A percentile compares a stretch with the other conserved stretches of the same genome.
These are phyloP conservation scores for Eragrostis curvula DNA, from an alignment of 176 grass and related monocot species.

Conservation along the genomic window DNA sequence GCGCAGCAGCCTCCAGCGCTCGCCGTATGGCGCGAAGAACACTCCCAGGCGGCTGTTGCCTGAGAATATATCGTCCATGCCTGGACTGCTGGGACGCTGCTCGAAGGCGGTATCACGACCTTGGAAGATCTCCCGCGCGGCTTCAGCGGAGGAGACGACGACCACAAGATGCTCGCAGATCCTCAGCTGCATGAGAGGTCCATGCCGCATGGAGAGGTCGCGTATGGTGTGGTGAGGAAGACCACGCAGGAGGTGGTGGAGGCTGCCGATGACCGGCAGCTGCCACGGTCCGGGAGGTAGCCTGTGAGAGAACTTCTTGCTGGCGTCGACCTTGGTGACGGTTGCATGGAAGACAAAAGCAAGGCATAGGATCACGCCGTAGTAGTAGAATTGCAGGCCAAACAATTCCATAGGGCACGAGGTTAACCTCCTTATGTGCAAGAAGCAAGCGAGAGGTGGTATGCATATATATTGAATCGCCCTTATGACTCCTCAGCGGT, in stretches of 20 bases:
- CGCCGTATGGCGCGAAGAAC: conserved; percentile 37
- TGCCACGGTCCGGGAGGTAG: conserved; percentile 43
- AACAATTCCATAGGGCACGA: too few species aligned
- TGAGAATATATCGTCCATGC: neutral
- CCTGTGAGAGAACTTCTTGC: neutral
- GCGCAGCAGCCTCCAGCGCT: conserved; percentile 40
- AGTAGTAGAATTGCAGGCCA: neutral
- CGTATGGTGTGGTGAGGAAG: conserved; percentile 43
- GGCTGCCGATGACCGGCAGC: conserved; percentile 42
- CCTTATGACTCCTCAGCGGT: too few species aligned
- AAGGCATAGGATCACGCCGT: neutral
- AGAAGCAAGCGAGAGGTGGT: too few species aligned
- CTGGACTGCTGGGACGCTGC: conserved; percentile 2
- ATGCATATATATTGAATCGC: too few species aligned
- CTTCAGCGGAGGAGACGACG: conserved; percentile 41
- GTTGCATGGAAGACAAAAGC: neutral
- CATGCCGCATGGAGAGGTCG: conserved; percentile 19
- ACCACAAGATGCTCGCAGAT: conserved; percentile 38
- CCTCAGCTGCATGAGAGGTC: conserved; percentile 43
- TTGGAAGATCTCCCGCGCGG: conserved; percentile 37
- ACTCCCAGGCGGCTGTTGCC: conserved; percentile 10
- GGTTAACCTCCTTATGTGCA: too few species aligned
- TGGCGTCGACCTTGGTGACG: neutral
- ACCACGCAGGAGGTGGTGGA: conserved; percentile 37
- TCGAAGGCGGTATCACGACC: conserved; percentile 37